Evolutionary conservation across 768 basidiomycete genomes (phyloP).

Genomic region (Kwoniella bestiolae): DNA sequence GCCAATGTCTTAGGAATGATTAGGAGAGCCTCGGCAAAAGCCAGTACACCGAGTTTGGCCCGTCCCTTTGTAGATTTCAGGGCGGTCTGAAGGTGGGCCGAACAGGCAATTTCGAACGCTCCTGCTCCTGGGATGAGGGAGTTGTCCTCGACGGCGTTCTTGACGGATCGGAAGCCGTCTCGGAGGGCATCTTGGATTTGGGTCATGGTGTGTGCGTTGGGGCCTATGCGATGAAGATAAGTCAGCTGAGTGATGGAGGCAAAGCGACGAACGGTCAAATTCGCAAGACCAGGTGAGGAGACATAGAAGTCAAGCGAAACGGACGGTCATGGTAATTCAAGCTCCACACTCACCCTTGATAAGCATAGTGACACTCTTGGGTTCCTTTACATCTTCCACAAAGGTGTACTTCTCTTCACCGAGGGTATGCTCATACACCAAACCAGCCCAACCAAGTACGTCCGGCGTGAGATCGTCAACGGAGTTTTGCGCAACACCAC

Average conservation of each 20-base stretch:
- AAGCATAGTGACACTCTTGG: constrained; percentile 91
- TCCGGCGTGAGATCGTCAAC: constrained; percentile 93
- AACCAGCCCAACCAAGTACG: constrained; percentile 93
- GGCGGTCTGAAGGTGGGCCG: constrained; percentile 75
- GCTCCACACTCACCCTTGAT: constrained; percentile 70
- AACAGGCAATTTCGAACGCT: constrained; percentile 93
- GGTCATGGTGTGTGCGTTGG: constrained; percentile 91
- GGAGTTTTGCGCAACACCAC: constrained; percentile 95
- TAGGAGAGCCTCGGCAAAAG: constrained; percentile 91
- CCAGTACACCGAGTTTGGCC: constrained; percentile 95
- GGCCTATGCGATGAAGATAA: constrained; percentile 61
- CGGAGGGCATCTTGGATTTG: constrained; percentile 98
- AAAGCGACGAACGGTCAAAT: no score
- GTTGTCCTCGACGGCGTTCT: constrained; percentile 93
- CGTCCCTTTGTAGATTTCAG: constrained; percentile 88
- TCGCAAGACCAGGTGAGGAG: not conserved
- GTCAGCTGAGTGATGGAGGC: no score
- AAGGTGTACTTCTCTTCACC: constrained; percentile 99
- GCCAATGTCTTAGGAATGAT: constrained; percentile 96
- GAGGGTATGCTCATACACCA: constrained; percentile 97
- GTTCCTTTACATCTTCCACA: constrained; percentile 92
- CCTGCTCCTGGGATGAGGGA: constrained; percentile 92
- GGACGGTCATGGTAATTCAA: no score
- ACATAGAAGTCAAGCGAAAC: no score
- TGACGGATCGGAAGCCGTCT: constrained; percentile 92